Evolutionary conservation across 1,139 yeast genomes (phyloP).

Genomic region (Hemisphaericaspora xylanilytica): DNA sequence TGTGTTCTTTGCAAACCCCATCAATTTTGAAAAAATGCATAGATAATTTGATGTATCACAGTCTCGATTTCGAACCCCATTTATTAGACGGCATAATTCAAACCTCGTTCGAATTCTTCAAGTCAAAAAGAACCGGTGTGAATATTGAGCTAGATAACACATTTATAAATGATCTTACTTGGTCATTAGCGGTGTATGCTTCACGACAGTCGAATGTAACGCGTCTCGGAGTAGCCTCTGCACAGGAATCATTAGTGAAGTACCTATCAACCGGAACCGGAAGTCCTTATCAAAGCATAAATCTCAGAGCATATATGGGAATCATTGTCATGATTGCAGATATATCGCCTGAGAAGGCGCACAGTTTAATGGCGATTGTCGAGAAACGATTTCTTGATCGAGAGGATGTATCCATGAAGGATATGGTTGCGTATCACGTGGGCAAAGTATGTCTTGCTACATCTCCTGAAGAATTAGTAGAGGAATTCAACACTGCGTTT

Average conservation of each 20-base stretch:
- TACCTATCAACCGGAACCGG: constrained; percentile 15
- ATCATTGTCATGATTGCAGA: constrained; percentile 31
- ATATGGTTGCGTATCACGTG: constrained; percentile 23
- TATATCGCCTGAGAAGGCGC: constrained; percentile 27
- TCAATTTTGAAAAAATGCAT: constrained; percentile 22
- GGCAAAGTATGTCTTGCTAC: constrained; percentile 27
- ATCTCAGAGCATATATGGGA: constrained; percentile 39
- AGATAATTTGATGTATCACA: constrained; percentile 27
- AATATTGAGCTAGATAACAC: constrained; percentile 14
- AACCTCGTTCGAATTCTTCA: constrained; percentile 16
- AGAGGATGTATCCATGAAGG: constrained; percentile 13
- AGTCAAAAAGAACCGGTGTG: constrained; percentile 14
- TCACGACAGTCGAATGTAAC: constrained; percentile 8
- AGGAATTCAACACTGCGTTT: constrained; percentile 30
- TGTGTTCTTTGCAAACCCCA: constrained; percentile 17
- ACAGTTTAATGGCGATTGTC: constrained; percentile 27
- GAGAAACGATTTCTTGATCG: constrained; percentile 20
- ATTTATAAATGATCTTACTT: constrained; percentile 23
- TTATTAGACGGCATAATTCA: constrained; percentile 19
- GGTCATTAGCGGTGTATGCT: constrained; percentile 22
- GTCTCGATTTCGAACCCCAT: constrained; percentile 24
- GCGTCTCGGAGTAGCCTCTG: constrained; percentile 7
- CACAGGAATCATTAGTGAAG: constrained; percentile 33
- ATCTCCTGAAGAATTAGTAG: constrained; percentile 34
- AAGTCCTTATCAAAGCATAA: constrained; percentile 19